Evolutionary conservation across 2,329 filamentous ascomycete genomes (phyloP).

Genomic region (Calycina marina): DNA sequence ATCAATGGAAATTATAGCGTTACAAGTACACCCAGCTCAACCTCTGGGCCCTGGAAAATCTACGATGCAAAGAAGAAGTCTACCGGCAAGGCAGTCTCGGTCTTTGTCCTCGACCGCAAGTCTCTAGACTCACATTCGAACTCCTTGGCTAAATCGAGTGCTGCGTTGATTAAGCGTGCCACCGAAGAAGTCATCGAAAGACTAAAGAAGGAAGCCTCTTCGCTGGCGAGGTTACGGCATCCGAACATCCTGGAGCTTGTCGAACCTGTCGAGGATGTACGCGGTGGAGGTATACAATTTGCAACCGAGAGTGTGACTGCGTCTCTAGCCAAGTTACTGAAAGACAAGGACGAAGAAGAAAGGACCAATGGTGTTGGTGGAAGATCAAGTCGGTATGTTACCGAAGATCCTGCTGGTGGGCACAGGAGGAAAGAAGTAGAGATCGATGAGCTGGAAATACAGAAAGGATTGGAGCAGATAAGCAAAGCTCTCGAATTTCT

Average conservation of each 20-base stretch:
- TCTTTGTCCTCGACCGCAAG: conserved; percentile 92
- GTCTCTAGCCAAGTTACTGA: conserved; percentile 67
- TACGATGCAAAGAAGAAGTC: conserved; percentile 96
- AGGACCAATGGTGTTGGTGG: conserved; percentile 51
- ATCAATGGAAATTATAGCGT: conserved; percentile 87
- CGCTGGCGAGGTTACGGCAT: conserved; percentile 75
- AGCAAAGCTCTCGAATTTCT: conserved; percentile 90
- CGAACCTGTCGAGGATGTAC: conserved; percentile 89
- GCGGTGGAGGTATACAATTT: conserved; percentile 85
- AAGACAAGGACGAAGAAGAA: conserved; percentile 84
- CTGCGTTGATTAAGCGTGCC: conserved; percentile 59
- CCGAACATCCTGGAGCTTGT: conserved; percentile 85
- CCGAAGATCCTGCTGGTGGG: conserved; percentile 63
- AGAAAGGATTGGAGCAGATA: conserved; percentile 87
- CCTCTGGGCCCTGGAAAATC: conserved; percentile 90
- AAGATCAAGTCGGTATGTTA: conserved; percentile 63
- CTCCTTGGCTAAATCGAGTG: conserved; percentile 46
- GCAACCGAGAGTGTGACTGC: conserved; percentile 84
- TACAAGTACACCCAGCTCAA: conserved; percentile 58
- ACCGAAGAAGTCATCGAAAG: conserved; percentile 85
- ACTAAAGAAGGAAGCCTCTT: conserved; percentile 81
- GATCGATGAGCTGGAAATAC: conserved; percentile 93
- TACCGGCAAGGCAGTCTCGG: conserved; percentile 73
- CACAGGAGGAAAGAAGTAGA: conserved; percentile 68
- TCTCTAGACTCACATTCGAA: conserved; percentile 56